A percentile compares a stretch with the other conserved stretches of the same genome.
phyloP scores from a whole-genome alignment of 768 basidiomycete genomes.

The Steccherinum ochraceum region DNA sequence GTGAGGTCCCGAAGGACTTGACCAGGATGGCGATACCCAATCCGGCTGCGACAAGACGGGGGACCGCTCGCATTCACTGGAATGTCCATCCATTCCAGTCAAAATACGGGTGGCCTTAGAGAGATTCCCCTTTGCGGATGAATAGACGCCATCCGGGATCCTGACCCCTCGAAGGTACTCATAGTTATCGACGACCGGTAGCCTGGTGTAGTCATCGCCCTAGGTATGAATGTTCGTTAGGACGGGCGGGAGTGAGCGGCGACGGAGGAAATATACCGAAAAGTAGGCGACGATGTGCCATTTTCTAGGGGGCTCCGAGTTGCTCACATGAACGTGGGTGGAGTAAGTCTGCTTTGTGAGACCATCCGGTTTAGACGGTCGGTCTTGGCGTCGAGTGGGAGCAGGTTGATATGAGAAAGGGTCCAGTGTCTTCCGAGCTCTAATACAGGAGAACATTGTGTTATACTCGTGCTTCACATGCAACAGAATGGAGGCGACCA shows the following conservation, averaged over 20 bases:
- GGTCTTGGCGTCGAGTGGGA: slow-evolving; percentile 64
- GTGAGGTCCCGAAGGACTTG: slow-evolving; percentile 8
- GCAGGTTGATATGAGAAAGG: slow-evolving; percentile 51
- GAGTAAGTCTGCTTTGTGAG: slow-evolving; percentile 85
- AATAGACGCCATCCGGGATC: slow-evolving; percentile 67
- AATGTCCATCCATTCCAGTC: slow-evolving; percentile 19
- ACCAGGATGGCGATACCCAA: slow-evolving; percentile 17
- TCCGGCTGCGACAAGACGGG: slow-evolving; percentile 12
- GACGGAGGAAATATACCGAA: slow-evolving; percentile 41
- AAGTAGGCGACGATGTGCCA: slow-evolving; percentile 87
- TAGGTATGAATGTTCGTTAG: slow-evolving; percentile 19
- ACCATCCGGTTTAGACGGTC: slow-evolving; percentile 75
- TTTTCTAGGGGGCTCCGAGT: slow-evolving; percentile 52
- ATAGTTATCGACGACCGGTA: slow-evolving; percentile 72
- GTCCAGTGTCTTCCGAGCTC: slow-evolving; percentile 55
- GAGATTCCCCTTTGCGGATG: slow-evolving; percentile 50
- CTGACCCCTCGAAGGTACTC: slow-evolving; percentile 63
- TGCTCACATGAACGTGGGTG: slow-evolving; percentile 63
- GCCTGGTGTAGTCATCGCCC: slow-evolving; percentile 61
- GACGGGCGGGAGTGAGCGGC: slow-evolving; percentile 1
- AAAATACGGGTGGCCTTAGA: slow-evolving; percentile 20
- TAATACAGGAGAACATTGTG: slow-evolving; percentile 20
- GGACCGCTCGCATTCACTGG: slow-evolving; percentile 13
- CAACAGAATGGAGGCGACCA: slow-evolving; percentile 11
- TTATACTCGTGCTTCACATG: not conserved